Base-by-base conservation (phyloP, 345 rosid genomes). In the Eucalyptus shirleyi region DNA sequence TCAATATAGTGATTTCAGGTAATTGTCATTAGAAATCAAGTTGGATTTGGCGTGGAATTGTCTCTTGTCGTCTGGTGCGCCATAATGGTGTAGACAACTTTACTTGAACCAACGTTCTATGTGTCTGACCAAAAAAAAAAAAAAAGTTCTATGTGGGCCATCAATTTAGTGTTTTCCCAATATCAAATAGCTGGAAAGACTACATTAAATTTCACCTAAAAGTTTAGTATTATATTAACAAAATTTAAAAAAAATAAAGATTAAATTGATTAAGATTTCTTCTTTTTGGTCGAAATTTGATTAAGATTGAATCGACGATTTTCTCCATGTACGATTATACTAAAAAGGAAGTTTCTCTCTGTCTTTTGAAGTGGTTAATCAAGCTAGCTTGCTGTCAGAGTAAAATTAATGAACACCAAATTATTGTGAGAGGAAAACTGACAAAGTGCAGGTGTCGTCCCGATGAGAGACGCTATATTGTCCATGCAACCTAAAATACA, bases 51-150 rank as follows among this genome's bases (percentile, higher is more conserved):
- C 1, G 1, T 69, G 6, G 2, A 6, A 9, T 69, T 21, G 6
- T 69, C 81, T 32, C 44, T 18, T 69, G 6, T 21, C 2, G 0
- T 32, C 1, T 0, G 3, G 7, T 17, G 12, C 10, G 23, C 5
- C 81, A 32, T 37, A 32, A 32, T 32, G 6, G 3, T 17, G 81
- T 69, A 9, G 44, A 34, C 6, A 34, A 69, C 23, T 69, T 34
- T 32, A 34, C 13, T 69, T 17, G 7, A 69, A 17, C 24, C 12
- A 9, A 32, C 42, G 3, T 69, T 21, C 3, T 32, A 34, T 11
- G 12, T 34, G 12, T 45, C 11, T 0, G 3, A 45, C 3, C 45
- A 9, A 45, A 45, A 45, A 44, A 44, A 44, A n/a, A 44, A 44
- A 44, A 44, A 45, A 45, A 9, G 3, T 69, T 21, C 3, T 32